These are phyloP conservation scores for Diaporthe citriasiana DNA, from an alignment of 2,329 filamentous ascomycete species.

Conservation along the genomic window DNA sequence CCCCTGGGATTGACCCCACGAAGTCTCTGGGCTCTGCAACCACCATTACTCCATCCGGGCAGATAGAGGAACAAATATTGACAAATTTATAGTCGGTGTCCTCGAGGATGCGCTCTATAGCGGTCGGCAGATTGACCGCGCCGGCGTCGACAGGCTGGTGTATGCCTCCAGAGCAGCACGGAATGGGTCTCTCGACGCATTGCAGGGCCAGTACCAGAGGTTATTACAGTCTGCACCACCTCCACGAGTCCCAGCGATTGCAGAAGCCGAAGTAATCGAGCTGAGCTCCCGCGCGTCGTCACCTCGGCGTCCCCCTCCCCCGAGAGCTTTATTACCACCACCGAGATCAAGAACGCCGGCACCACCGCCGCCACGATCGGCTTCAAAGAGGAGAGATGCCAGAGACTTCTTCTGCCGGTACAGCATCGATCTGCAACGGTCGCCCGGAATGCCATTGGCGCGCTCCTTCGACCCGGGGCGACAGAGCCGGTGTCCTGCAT, in stretches of 20 bases:
- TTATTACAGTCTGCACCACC: slow-evolving; percentile 44
- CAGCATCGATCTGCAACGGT: slow-evolving; percentile 50
- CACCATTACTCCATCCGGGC: not conserved
- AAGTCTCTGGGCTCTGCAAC: not conserved
- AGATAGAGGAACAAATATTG: not conserved
- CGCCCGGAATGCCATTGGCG: slow-evolving; percentile 45
- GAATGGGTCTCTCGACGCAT: slow-evolving; percentile 53
- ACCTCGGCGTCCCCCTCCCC: slow-evolving; percentile 32
- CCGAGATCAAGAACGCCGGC: slow-evolving; percentile 6
- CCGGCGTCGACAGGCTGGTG: slow-evolving; percentile 48
- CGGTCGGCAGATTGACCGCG: slow-evolving; percentile 48
- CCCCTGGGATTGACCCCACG: not conserved
- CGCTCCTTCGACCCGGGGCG: slow-evolving; percentile 43
- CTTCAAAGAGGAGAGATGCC: slow-evolving; percentile 35
- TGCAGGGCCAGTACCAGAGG: slow-evolving; percentile 53
- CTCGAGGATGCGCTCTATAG: slow-evolving; percentile 54
- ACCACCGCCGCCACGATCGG: slow-evolving; percentile 39
- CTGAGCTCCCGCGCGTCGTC: slow-evolving; percentile 32
- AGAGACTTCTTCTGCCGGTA: slow-evolving; percentile 51
- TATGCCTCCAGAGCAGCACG: slow-evolving; percentile 53
- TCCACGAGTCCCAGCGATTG: slow-evolving; percentile 36
- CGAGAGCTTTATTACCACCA: slow-evolving; percentile 33
- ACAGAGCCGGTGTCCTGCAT: slow-evolving; percentile 47
- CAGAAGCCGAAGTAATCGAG: slow-evolving; percentile 45
- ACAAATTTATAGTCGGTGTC: slow-evolving; percentile 46